Conservation (phyloP, 345 rosid species). For the Brassica nigra region DNA sequence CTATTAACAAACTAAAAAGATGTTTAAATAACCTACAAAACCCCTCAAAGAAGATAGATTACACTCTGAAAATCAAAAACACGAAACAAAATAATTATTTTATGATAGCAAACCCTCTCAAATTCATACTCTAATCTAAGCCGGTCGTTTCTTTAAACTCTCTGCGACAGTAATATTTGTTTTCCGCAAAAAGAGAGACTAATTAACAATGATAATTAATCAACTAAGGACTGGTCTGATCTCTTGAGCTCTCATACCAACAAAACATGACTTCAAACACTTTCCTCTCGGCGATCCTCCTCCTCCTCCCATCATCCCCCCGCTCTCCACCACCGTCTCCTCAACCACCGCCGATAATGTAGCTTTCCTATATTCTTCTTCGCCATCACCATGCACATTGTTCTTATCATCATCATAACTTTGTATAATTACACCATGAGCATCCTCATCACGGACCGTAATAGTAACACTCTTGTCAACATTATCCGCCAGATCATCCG, state of each 20-base stretch:
- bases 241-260: constrained; percentile 34
- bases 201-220: constrained; percentile 12
- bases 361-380: constrained; percentile 25
- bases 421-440: neutral
- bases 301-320: constrained; percentile 34
- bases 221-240: constrained; percentile 42
- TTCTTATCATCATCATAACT: constrained; percentile 13
- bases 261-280: constrained; percentile 43
- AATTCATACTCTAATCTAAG: constrained; percentile 11
- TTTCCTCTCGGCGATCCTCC: constrained; percentile 47
- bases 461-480: neutral
- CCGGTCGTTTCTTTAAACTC: constrained; percentile 13
- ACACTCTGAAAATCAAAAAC: constrained; percentile 19
- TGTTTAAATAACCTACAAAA: neutral
- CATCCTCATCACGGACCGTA: neutral
- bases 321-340: constrained; percentile 25
- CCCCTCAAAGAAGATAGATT: neutral
- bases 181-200: constrained; percentile 8
- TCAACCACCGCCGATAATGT: constrained; percentile 24
- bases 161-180: neutral
- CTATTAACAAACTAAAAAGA: neutral
- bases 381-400: constrained; percentile 37
- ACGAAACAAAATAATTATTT: neutral
- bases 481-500: constrained; percentile 24
- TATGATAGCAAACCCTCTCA: neutral